A percentile compares a stretch with the other conserved stretches of the same genome.
Conservation (phyloP, 495 filamentous ascomycete genomes). For the Neurospora sp. region DNA sequence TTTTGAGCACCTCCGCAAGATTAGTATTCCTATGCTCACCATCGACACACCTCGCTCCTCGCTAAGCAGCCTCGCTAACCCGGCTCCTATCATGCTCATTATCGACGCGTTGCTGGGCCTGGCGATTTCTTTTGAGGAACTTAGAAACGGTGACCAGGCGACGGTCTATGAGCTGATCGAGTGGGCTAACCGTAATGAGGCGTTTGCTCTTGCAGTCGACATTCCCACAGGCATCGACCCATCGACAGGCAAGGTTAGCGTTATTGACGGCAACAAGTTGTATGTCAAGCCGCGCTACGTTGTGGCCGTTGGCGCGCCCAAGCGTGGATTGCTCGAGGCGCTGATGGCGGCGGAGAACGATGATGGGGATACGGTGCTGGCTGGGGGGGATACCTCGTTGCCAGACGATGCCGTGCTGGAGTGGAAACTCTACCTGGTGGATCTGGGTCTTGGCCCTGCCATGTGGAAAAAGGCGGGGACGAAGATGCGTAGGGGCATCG, state of each 20-base stretch:
- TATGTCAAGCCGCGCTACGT: constrained; percentile 68
- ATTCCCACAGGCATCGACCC: constrained; percentile 81
- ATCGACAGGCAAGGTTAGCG: constrained; percentile 50
- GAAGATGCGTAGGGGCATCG: constrained; percentile 64
- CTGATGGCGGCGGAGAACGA: constrained; percentile 48
- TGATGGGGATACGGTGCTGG: constrained; percentile 27
- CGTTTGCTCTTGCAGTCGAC: constrained; percentile 70
- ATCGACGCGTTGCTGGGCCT: constrained; percentile 83
- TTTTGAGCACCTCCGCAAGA: constrained; percentile 37
- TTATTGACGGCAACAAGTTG: constrained; percentile 56
- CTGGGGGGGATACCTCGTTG: constrained; percentile 15
- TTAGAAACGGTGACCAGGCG: constrained; percentile 70
- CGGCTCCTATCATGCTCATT: constrained; percentile 60
- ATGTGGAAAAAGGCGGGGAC: constrained; percentile 84
- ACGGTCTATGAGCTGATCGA: constrained; percentile 73
- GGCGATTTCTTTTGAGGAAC: constrained; percentile 72
- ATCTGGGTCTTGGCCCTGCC: constrained; percentile 71
- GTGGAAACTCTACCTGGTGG: constrained; percentile 73
- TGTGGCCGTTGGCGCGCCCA: constrained; percentile 74
- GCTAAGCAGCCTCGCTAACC: constrained; percentile 21
- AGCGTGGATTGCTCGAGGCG: constrained; percentile 68
- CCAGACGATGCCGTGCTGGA: constrained; percentile 24
- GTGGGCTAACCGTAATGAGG: constrained; percentile 76
- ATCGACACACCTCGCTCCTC: constrained; percentile 27
- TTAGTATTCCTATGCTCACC: constrained; percentile 26